Percentiles rank a stretch among this genome's conserved stretches.
These are phyloP conservation scores for Nasturtium officinale DNA, from an alignment of 345 rosid species.

Conservation along the genomic window DNA sequence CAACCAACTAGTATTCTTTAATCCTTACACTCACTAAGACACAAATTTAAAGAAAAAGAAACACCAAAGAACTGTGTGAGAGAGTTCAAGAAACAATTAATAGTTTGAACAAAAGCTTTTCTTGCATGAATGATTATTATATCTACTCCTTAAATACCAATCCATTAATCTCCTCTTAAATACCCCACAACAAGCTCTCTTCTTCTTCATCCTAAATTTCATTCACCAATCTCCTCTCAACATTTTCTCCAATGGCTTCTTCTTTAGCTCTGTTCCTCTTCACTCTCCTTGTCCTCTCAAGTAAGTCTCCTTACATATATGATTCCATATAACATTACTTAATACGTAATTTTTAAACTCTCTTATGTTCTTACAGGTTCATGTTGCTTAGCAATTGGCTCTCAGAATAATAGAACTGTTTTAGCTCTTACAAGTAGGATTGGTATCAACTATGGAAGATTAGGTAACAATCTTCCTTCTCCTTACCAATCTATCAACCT, in stretches of 20 bases:
- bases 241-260: conserved; percentile 27
- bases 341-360: background rate
- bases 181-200: conserved; percentile 19
- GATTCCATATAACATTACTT: background rate
- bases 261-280: conserved; percentile 31
- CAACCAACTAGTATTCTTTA: conserved; percentile 37
- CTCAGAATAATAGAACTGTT: conserved; percentile 12
- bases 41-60: conserved; percentile 10
- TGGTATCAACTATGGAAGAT: conserved; percentile 43
- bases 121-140: conserved; percentile 42
- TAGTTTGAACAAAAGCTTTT: conserved; percentile 33
- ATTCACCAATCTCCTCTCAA: conserved; percentile 21
- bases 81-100: conserved; percentile 28
- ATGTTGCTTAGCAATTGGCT: conserved; percentile 16
- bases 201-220: conserved; percentile 13
- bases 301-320: conserved; percentile 30
- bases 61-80: conserved; percentile 36
- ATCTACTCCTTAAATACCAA: conserved; percentile 12
- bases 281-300: conserved; percentile 34
- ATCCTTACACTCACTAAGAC: conserved; percentile 6
- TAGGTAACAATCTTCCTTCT: conserved; percentile 58
- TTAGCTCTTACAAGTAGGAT: conserved; percentile 31
- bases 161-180: conserved; percentile 9
- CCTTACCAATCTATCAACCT: conserved; percentile 53
- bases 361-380: conserved; percentile 22